Evolutionary conservation across 805 yeast species (phyloP).

Genomic region (Teunomyces kruisii): DNA sequence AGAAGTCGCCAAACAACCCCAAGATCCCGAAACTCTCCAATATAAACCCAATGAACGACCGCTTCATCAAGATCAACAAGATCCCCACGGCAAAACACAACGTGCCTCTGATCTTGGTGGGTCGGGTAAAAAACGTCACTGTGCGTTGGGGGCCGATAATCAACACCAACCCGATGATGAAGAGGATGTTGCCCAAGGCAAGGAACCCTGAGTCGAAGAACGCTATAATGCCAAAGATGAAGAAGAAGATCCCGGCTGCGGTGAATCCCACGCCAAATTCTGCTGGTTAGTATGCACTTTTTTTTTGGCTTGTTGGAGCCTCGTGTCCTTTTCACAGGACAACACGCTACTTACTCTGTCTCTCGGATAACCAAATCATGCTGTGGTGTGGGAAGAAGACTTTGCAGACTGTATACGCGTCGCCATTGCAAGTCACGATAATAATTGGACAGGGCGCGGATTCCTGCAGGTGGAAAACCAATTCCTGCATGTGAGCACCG

Average conservation of each 20-base stretch:
- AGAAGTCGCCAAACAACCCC: slow-evolving; percentile 89
- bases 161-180: slow-evolving; percentile 76
- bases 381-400: not conserved
- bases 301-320: too few species aligned
- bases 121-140: slow-evolving; percentile 77
- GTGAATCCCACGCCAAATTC: slow-evolving; percentile 94
- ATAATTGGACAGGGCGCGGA: too few species aligned
- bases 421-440: not conserved
- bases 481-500: too few species aligned
- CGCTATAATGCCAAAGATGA: slow-evolving; percentile 77
- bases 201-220: slow-evolving; percentile 86
- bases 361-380: slow-evolving; percentile 74
- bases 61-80: slow-evolving; percentile 65
- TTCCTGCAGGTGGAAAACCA: not conserved
- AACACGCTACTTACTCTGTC: slow-evolving; percentile 60
- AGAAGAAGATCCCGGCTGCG: slow-evolving; percentile 76
- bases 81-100: slow-evolving; percentile 78
- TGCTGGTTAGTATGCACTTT: slow-evolving; percentile 34
- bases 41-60: slow-evolving; percentile 81
- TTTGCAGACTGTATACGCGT: not conserved
- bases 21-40: slow-evolving; percentile 88
- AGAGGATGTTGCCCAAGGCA: slow-evolving; percentile 84
- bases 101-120: slow-evolving; percentile 83
- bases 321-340: too few species aligned
- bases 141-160: slow-evolving; percentile 90